Conservation (phyloP, 2,329 filamentous ascomycete species). For the Aspergillus japonicus region DNA sequence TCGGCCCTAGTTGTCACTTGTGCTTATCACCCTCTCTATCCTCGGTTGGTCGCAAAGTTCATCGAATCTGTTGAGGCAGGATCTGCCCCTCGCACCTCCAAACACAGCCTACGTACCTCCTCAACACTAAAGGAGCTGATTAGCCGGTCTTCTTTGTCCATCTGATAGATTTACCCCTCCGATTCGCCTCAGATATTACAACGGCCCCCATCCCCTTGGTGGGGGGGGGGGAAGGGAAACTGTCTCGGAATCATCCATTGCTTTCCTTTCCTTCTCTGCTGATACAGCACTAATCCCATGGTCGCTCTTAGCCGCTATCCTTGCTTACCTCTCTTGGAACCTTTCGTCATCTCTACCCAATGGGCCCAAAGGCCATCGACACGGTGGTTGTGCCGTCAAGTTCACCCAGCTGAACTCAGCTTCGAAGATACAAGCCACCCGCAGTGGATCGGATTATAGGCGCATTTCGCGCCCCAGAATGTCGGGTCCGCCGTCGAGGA, state of each 20-base stretch:
- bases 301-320: background rate
- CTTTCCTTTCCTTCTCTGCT: background rate
- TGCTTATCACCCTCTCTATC: background rate
- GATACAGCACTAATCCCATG: background rate
- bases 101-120: background rate
- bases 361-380: background rate
- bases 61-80: background rate
- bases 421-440: constrained; percentile 13
- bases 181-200: constrained; percentile 10
- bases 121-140: background rate
- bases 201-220: background rate
- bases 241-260: background rate
- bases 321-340: background rate
- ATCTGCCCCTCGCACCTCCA: background rate
- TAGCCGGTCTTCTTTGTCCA: background rate
- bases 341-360: background rate
- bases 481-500: constrained; percentile 23
- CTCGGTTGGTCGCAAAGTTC: background rate
- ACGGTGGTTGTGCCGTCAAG: background rate
- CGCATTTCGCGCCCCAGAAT: constrained; percentile 24
- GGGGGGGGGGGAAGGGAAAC: background rate
- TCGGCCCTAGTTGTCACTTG: background rate
- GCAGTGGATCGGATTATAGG: constrained; percentile 13
- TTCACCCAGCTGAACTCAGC: constrained; percentile 9
- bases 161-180: constrained; percentile 9